These are phyloP conservation scores for Colletotrichum lini DNA, from an alignment of 2,329 filamentous ascomycete genomes.

Conservation along the genomic window DNA sequence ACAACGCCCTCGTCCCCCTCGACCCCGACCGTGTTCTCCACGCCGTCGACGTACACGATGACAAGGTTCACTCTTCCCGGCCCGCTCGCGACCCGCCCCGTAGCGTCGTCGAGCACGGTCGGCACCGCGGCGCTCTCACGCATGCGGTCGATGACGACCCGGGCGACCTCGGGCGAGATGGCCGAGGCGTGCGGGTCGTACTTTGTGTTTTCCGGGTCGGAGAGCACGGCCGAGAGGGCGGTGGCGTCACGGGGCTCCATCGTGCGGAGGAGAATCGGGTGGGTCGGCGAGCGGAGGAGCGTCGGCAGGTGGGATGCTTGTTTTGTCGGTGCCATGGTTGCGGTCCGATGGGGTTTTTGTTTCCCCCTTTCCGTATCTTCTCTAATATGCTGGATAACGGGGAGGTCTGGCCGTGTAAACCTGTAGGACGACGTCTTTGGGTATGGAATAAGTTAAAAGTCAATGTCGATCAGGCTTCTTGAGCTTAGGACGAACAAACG, in stretches of 20 bases:
- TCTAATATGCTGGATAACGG: not conserved
- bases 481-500: not conserved
- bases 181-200: slow-evolving; percentile 41
- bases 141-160: slow-evolving; percentile 43
- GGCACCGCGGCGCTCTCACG: slow-evolving; percentile 47
- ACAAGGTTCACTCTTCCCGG: slow-evolving; percentile 48
- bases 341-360: not conserved
- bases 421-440: not conserved
- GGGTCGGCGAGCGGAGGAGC: slow-evolving; percentile 43
- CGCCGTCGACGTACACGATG: slow-evolving; percentile 41
- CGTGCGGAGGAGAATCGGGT: slow-evolving; percentile 48
- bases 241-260: slow-evolving; percentile 44
- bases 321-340: slow-evolving; percentile 29
- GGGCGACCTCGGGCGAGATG: slow-evolving; percentile 41
- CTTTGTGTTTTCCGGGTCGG: slow-evolving; percentile 42
- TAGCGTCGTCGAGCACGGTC: slow-evolving; percentile 41
- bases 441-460: not conserved
- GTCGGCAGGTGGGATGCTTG: slow-evolving; percentile 46
- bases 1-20: slow-evolving; percentile 29
- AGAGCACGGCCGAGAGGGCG: slow-evolving; percentile 46
- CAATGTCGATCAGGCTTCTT: not conserved
- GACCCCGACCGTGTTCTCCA: not conserved
- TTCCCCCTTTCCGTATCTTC: not conserved
- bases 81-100: slow-evolving; percentile 41
- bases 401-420: not conserved